phyloP scores from a whole-genome alignment of 495 filamentous ascomycete species.

The Lichina pygmaea region DNA sequence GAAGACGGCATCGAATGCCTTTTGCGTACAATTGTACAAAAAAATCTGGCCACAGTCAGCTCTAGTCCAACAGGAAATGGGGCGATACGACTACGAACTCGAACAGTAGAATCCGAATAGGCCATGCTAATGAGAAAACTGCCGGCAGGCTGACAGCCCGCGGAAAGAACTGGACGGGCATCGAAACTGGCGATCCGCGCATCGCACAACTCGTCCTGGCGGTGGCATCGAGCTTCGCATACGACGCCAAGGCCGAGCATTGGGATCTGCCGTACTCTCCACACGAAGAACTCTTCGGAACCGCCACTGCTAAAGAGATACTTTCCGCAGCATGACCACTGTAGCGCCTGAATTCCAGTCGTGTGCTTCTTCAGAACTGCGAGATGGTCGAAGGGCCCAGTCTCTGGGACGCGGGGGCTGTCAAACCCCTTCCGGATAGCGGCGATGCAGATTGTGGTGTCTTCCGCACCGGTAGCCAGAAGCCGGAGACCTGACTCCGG shows the following conservation, averaged over 20 bases:
- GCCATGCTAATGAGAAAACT: slow-evolving; percentile 31
- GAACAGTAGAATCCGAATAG: slow-evolving; percentile 56
- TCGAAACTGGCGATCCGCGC: slow-evolving; percentile 57
- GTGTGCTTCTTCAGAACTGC: slow-evolving; percentile 46
- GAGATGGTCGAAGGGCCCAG: slow-evolving; percentile 16
- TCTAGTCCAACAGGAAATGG: not conserved
- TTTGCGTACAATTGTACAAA: slow-evolving; percentile 4
- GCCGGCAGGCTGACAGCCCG: not conserved
- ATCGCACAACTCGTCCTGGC: slow-evolving; percentile 33
- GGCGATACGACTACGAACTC: slow-evolving; percentile 13
- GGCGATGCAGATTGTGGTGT: slow-evolving; percentile 59
- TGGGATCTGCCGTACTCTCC: slow-evolving; percentile 33
- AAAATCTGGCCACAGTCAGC: slow-evolving; percentile 23
- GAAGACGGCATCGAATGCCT: slow-evolving; percentile 26
- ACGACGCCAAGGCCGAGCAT: slow-evolving; percentile 28
- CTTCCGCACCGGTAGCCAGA: slow-evolving; percentile 71
- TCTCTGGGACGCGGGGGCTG: not conserved
- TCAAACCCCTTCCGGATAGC: slow-evolving; percentile 3
- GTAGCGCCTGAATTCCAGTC: slow-evolving; percentile 59
- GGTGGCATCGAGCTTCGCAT: slow-evolving; percentile 32
- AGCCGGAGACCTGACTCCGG: slow-evolving; percentile 6
- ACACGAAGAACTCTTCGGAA: slow-evolving; percentile 70
- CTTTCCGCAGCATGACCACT: slow-evolving; percentile 32
- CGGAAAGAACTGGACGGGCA: slow-evolving; percentile 7
- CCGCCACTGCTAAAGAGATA: slow-evolving; percentile 68